Percentiles rank a stretch among this genome's conserved stretches.
These are phyloP conservation scores for Neopestalotiopsis sp. DNA, from an alignment of 2,329 filamentous ascomycete genomes.

Conservation along the genomic window DNA sequence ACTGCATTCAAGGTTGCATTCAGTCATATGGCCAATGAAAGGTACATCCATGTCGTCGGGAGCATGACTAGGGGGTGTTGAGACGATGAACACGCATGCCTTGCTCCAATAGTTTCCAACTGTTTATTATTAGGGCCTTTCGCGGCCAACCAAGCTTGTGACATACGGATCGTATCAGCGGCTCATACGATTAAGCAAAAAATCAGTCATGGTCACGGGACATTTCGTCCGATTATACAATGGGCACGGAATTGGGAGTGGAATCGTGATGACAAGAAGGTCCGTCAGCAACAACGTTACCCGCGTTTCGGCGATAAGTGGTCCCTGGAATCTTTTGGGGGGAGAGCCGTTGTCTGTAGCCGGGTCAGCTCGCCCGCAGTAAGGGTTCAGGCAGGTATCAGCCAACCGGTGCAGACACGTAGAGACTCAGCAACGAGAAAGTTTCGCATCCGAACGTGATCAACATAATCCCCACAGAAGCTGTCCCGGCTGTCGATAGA, in stretches of 20 bases:
- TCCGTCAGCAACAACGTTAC: constrained; percentile 1
- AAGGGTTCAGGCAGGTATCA: too few relatives aligned
- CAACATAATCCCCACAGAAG: not conserved
- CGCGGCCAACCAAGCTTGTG: not conserved
- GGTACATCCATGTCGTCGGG: not conserved
- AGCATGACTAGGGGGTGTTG: not conserved
- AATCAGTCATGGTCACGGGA: not conserved
- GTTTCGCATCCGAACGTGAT: constrained; percentile 1
- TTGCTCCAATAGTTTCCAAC: not conserved
- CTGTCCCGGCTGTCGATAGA: not conserved
- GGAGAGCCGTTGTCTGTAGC: not conserved
- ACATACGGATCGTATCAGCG: not conserved
- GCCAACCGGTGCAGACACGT: too few relatives aligned
- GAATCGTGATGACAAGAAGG: not conserved
- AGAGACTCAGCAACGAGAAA: not conserved
- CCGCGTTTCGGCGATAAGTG: not conserved
- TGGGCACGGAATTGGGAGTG: not conserved
- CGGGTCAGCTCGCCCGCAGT: not conserved
- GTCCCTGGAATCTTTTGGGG: not conserved
- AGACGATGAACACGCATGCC: not conserved
- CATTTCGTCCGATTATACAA: constrained; percentile 3
- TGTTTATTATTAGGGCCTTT: not conserved
- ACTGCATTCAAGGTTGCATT: not conserved
- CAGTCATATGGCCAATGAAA: constrained; percentile 6
- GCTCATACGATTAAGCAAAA: not conserved